Evolutionary conservation across 306 rosid genomes (phyloP).

Genomic region (Prunus mume): DNA sequence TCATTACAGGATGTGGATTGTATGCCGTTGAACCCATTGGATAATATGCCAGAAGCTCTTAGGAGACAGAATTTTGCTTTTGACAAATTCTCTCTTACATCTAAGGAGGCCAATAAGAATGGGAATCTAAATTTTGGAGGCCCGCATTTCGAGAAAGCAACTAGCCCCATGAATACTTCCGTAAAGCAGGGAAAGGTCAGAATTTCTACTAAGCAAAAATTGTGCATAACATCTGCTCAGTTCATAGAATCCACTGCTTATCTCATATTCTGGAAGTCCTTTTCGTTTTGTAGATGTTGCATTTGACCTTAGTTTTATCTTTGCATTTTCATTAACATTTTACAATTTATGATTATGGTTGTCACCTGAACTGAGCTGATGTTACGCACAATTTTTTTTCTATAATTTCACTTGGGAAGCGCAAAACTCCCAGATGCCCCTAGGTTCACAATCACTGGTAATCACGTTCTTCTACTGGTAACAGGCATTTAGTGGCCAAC

Average conservation of each 20-base stretch:
- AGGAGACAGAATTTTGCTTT: conserved; percentile 41
- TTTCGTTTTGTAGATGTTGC: neutral
- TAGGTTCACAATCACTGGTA: neutral
- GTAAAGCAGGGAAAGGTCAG: conserved; percentile 51
- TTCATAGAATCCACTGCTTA: conserved; percentile 7
- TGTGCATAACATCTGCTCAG: conserved; percentile 9
- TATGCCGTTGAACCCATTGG: conserved; percentile 77
- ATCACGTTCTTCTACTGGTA: neutral
- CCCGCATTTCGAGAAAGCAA: conserved; percentile 47
- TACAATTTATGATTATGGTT: neutral
- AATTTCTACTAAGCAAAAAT: conserved; percentile 17
- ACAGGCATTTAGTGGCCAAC: neutral
- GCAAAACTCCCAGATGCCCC: neutral
- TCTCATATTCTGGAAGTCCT: neutral
- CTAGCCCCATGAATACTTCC: conserved; percentile 33
- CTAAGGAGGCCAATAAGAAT: conserved; percentile 41
- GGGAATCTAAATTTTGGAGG: conserved; percentile 45
- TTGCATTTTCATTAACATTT: neutral
- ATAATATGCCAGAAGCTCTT: conserved; percentile 73
- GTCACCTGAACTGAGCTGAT: neutral
- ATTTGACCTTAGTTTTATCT: neutral
- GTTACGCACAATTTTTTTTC: neutral
- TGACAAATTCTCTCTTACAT: conserved; percentile 38
- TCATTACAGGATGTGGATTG: conserved; percentile 79
- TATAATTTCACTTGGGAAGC: neutral